Base-by-base conservation (phyloP, 116 monocot species). In the Trichopus zeylanicus region DNA sequence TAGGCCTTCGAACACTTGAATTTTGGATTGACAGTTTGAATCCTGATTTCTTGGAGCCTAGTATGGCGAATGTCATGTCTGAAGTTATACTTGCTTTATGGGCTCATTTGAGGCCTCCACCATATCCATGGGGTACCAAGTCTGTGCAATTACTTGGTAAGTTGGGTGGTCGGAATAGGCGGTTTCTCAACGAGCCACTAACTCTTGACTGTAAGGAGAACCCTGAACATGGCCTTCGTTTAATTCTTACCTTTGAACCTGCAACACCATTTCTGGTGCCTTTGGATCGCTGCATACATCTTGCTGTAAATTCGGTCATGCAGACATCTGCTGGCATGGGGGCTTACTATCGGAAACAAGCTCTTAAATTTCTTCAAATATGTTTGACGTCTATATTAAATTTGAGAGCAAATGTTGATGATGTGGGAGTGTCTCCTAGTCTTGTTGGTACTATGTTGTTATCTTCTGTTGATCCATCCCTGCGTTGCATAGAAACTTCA, bases 21-120 rank as follows among this genome's bases (percentile, higher is more conserved):
- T 85, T 88, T 63, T 98, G 98, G 98, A 92, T 98, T 82, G 98
- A 98, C 48, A 98, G 98, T 61, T 70, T 98, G 51, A 98, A 98
- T 75, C 98, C 98, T 61, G 98, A 98, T 75, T 98, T 98, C 35
- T 73, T 98, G 66, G 98, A 98, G 72, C 98, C 98, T 29, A 98
- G 88, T 63, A 98, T 98, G 98, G 88, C 92, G 15, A 91, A 81
- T 85, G 84, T 88, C 20, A 98, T 98, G 82, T 88, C 98, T 61
- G 92, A 98, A 46, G 98, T 88, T 38, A 85, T 88, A 56, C 88
- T 88, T 69, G 91, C 92, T 69, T 78, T 98, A 53, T 98, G 98
- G 98, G 84, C 88, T 67, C 98, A 98, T 52, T 72, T 98, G 58
- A 88, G 85, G 70, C 98, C 98, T 35, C 61, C 70, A 51, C 98